Percentiles rank a stretch among this genome's conserved stretches.
These are phyloP conservation scores for Pseudogymnoascus sp. DNA, from an alignment of 2,329 filamentous ascomycete species.

Conservation along the genomic window DNA sequence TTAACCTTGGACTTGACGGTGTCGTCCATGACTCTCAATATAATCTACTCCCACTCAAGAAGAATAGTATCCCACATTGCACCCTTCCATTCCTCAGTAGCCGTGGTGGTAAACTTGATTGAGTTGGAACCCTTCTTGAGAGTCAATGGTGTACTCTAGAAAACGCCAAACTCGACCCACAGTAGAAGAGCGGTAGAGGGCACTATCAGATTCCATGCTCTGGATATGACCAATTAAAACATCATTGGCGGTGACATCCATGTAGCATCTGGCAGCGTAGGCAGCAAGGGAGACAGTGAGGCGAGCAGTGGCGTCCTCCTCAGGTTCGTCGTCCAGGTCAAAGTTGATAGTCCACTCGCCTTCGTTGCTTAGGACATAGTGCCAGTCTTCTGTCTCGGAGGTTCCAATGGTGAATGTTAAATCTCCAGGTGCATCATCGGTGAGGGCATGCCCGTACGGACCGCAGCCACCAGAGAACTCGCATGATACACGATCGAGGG, in stretches of 20 bases:
- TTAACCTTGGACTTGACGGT: not conserved
- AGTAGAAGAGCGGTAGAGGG: not conserved
- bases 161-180: not conserved
- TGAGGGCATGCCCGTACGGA: slow-evolving; percentile 37
- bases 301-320: not conserved
- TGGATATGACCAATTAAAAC: not conserved
- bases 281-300: slow-evolving; percentile 13
- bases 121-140: not conserved
- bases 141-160: not conserved
- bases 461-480: slow-evolving; percentile 37
- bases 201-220: not conserved
- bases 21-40: not conserved
- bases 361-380: slow-evolving; percentile 33
- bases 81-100: not conserved
- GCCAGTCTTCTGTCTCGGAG: slow-evolving; percentile 37
- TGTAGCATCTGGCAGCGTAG: not conserved
- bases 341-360: slow-evolving; percentile 14
- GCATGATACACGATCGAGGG: slow-evolving; percentile 38
- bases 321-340: not conserved
- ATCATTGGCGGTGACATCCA: not conserved
- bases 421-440: slow-evolving; percentile 36
- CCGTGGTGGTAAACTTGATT: not conserved
- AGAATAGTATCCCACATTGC: not conserved
- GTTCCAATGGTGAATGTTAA: slow-evolving; percentile 36
- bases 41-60: not conserved